Evolutionary conservation across 306 rosid genomes (phyloP).

Genomic region (Cicer chorassanicum): DNA sequence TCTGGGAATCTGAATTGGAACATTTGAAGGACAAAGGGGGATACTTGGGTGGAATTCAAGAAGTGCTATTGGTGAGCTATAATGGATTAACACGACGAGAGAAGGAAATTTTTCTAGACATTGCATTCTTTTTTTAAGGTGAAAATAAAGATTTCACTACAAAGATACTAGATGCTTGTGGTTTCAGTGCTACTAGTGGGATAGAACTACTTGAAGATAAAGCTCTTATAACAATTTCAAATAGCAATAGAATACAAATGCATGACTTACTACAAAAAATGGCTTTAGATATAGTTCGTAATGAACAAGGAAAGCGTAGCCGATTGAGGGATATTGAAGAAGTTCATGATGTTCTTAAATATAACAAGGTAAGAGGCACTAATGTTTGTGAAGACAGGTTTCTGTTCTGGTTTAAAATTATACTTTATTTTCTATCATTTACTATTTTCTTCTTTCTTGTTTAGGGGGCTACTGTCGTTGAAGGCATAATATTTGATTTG

Average conservation of each 20-base stretch:
- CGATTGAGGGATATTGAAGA: conserved; percentile 30
- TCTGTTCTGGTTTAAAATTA: background rate
- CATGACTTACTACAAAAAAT: conserved; percentile 46
- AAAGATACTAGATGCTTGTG: conserved; percentile 40
- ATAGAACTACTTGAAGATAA: conserved; percentile 28
- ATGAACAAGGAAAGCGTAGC: background rate
- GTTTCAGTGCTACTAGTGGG: conserved; percentile 13
- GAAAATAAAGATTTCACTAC: background rate
- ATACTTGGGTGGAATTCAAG: background rate
- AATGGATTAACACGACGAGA: conserved; percentile 18
- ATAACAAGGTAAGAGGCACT: conserved; percentile 1
- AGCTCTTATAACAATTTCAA: conserved; percentile 40
- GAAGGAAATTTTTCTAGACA: conserved; percentile 29
- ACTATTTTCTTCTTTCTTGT: background rate
- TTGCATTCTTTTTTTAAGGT: conserved; percentile 42
- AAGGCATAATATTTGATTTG: conserved; percentile 36
- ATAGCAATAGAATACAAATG: conserved; percentile 30
- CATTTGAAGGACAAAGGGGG: background rate
- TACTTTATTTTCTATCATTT: background rate
- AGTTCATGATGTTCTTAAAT: conserved; percentile 8
- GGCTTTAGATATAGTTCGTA: conserved; percentile 37
- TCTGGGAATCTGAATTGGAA: conserved; percentile 10
- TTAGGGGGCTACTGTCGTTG: background rate
- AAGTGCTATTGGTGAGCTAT: background rate
- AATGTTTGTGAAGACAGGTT: background rate